Evolutionary conservation across 345 rosid species (phyloP).

Genomic region (Jatropha curcas): DNA sequence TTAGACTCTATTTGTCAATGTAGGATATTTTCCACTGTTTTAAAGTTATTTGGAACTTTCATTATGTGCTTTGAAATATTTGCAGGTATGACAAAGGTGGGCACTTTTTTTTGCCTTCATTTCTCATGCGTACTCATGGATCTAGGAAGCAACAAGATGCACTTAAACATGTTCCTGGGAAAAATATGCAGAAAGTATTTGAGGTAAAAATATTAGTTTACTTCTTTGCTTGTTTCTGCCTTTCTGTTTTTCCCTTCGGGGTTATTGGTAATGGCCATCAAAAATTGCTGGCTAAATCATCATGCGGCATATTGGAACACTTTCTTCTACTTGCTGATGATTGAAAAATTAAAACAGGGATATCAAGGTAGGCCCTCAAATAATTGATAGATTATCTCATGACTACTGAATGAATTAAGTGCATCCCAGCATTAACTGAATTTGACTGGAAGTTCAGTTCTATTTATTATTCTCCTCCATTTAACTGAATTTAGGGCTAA

Average conservation of each 20-base stretch:
- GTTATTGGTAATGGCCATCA: background rate
- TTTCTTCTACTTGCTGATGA: background rate
- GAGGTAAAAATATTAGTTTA: slow-evolving; percentile 19
- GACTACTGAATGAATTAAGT: too few species aligned
- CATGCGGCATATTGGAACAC: background rate
- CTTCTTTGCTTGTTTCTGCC: background rate
- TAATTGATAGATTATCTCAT: too few species aligned
- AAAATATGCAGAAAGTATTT: slow-evolving; percentile 29
- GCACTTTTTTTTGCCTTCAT: slow-evolving; percentile 37
- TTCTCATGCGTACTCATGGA: slow-evolving; percentile 40
- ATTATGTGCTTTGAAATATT: background rate
- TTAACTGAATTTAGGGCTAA: background rate
- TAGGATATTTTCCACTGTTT: background rate
- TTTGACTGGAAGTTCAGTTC: too few species aligned
- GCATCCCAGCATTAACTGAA: too few species aligned
- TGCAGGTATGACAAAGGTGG: slow-evolving; percentile 36
- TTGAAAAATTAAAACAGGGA: background rate
- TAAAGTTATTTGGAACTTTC: slow-evolving; percentile 1
- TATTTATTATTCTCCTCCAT: background rate
- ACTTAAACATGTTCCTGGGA: slow-evolving; percentile 23
- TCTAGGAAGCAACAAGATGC: slow-evolving; percentile 29
- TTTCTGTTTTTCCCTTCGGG: background rate
- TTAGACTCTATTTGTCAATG: background rate
- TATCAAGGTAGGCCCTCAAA: too few species aligned
- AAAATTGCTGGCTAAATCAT: background rate